These are phyloP conservation scores for Melaleuca quinquenervia DNA, from an alignment of 345 rosid genomes.

Conservation along the genomic window DNA sequence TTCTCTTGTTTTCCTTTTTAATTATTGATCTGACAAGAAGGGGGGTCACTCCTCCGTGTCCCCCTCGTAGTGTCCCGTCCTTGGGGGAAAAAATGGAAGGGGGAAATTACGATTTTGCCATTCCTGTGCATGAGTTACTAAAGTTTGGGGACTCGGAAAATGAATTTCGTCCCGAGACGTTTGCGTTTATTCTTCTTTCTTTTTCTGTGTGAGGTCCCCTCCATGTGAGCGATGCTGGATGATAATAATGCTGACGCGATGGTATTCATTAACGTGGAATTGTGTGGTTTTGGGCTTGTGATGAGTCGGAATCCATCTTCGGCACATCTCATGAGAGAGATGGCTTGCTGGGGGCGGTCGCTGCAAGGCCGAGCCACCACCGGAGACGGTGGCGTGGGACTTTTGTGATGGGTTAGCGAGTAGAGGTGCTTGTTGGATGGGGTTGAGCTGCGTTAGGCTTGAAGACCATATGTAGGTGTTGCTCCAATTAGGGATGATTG, in stretches of 20 bases:
- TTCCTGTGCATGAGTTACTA: background rate
- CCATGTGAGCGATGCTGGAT: background rate
- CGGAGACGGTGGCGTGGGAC: background rate
- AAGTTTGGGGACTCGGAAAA: background rate
- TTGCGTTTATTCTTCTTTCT: background rate
- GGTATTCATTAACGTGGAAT: too few species aligned
- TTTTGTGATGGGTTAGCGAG: accelerated
- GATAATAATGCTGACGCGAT: background rate
- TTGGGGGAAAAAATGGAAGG: accelerated
- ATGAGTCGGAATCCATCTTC: background rate
- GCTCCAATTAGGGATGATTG: too few species aligned
- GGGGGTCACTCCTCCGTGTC: background rate
- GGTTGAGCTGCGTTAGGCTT: background rate
- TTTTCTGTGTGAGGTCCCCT: background rate
- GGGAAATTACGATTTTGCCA: background rate
- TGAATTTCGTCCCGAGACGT: too few species aligned
- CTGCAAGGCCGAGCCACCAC: background rate
- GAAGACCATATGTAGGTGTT: accelerated
- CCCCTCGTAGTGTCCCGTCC: background rate
- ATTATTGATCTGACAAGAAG: background rate
- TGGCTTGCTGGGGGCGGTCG: background rate
- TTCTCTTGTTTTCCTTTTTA: background rate
- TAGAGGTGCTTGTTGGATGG: too few species aligned
- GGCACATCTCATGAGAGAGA: background rate
- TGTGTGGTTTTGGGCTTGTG: too few species aligned